Base-by-base conservation (phyloP, 257 asterid genomes). In the Coffea eugenioides region DNA sequence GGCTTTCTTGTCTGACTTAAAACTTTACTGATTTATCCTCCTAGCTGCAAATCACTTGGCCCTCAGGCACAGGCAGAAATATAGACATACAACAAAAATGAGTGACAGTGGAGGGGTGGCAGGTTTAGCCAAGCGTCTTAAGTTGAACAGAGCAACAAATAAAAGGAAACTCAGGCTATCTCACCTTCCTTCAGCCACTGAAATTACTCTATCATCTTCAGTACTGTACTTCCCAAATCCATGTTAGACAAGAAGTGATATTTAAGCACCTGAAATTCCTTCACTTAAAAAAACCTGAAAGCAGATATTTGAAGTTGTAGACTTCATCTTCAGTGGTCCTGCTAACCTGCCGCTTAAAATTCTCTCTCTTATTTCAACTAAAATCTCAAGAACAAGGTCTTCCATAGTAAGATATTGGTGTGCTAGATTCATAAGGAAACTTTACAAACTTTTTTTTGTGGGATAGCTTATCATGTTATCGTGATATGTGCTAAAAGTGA, bases 391-490 rank as follows among this genome's bases (percentile, higher is more conserved):
- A 73, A 27, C 2, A 27, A 7, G 12, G 20, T 48, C 16, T 74
- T 54, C 48, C 46, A 18, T 52, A 21, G 10, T 20, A 46, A 56
- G 36, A 14, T 2, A 21, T 46, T 52, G 79, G 16, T 13, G 61
- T 62, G 45, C 70, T 34, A n/a, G 41, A 39, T 70, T 54, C 69
- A 39, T 69, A 62, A 71, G 79, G 79, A 43, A 21, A 45, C 41
- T 0, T 69, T 69, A 27, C 45, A 18, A 27, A 27, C 27, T 27
- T 27, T 27, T 27, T 21, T 59, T 48, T 8, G 11, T 2, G 43
- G 43, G 5, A 5, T 43, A 43, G 56, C 15, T n/a, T 43, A 3
- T 57, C 56, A 11, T 57, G 54, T 66, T 6, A 66, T 13, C 59
- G 8, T 21, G 70, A 2, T 25, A 14, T 39, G 5, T 16, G 72